These are phyloP conservation scores for Meyerozyma athensensis DNA, from an alignment of 1,139 yeast species.

Conservation along the genomic window DNA sequence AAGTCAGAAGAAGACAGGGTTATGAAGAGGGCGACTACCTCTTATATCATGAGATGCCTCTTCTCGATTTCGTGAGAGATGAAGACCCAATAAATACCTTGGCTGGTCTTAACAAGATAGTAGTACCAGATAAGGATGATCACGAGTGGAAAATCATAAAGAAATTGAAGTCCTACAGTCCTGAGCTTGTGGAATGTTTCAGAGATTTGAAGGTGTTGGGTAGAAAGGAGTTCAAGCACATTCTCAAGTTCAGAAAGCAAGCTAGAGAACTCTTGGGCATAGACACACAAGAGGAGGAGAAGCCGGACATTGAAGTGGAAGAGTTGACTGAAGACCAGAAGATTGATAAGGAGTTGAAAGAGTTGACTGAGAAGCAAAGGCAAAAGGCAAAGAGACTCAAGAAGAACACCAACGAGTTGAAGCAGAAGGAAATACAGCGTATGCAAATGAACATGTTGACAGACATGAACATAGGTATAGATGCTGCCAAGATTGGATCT, in stretches of 20 bases:
- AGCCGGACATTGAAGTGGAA: slow-evolving; percentile 52
- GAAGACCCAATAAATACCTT: slow-evolving; percentile 83
- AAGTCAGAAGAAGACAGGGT: slow-evolving; percentile 90
- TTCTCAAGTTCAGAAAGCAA: slow-evolving; percentile 83
- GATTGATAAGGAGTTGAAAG: slow-evolving; percentile 77
- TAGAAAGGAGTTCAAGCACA: slow-evolving; percentile 80
- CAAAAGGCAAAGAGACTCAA: slow-evolving; percentile 72
- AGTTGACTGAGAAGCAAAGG: slow-evolving; percentile 67
- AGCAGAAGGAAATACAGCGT: slow-evolving; percentile 83
- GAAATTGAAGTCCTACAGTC: slow-evolving; percentile 70
- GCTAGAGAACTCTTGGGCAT: slow-evolving; percentile 77
- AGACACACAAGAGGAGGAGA: slow-evolving; percentile 49
- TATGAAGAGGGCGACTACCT: slow-evolving; percentile 91
- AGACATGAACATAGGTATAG: slow-evolving; percentile 89
- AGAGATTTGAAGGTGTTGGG: slow-evolving; percentile 93
- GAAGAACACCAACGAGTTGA: slow-evolving; percentile 73
- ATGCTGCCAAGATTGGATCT: slow-evolving; percentile 79
- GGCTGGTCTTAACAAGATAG: slow-evolving; percentile 64
- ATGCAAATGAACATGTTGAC: slow-evolving; percentile 97
- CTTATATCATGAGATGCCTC: slow-evolving; percentile 66
- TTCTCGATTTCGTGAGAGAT: slow-evolving; percentile 73
- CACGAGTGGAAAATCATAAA: slow-evolving; percentile 69
- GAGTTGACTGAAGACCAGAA: slow-evolving; percentile 83
- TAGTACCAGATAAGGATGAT: slow-evolving; percentile 48
- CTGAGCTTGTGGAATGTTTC: slow-evolving; percentile 75